Evolutionary conservation across 2,329 filamentous ascomycete genomes (phyloP).

Genomic region (Aspergillus spinulosporus): DNA sequence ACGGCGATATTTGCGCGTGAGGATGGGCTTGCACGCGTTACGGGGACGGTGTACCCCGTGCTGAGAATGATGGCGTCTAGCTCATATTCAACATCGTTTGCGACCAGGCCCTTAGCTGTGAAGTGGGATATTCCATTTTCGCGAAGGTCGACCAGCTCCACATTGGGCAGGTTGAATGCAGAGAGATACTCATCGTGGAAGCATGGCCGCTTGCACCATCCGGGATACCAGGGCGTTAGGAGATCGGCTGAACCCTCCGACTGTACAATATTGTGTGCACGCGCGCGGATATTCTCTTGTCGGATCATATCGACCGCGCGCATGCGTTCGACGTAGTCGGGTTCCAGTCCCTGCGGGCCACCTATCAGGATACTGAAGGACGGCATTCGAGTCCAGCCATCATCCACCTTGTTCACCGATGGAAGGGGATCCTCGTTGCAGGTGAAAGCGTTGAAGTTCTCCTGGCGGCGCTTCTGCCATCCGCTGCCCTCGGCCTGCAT

Average conservation of each 20-base stretch:
- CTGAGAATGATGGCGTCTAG: slow-evolving; percentile 51
- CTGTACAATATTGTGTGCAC: slow-evolving; percentile 54
- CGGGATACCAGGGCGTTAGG: slow-evolving; percentile 61
- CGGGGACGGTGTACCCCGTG: slow-evolving; percentile 46
- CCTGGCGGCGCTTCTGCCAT: slow-evolving; percentile 31
- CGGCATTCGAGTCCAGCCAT: slow-evolving; percentile 27
- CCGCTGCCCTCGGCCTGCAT: slow-evolving; percentile 23
- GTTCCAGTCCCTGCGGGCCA: neutral
- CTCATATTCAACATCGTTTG: slow-evolving; percentile 45
- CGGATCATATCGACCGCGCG: neutral
- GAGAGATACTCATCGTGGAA: slow-evolving; percentile 59
- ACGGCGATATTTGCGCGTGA: neutral
- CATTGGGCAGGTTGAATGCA: slow-evolving; percentile 60
- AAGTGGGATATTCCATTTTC: slow-evolving; percentile 38
- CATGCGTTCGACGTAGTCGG: neutral
- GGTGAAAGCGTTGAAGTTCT: slow-evolving; percentile 31
- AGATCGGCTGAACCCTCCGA: slow-evolving; percentile 53
- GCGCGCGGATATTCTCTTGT: slow-evolving; percentile 24
- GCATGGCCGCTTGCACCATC: slow-evolving; percentile 64
- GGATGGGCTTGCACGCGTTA: slow-evolving; percentile 17
- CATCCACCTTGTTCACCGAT: slow-evolving; percentile 25
- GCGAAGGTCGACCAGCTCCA: slow-evolving; percentile 58
- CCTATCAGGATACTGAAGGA: neutral
- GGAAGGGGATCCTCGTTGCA: slow-evolving; percentile 33
- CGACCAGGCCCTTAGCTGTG: slow-evolving; percentile 51